Percentiles rank a stretch among this genome's conserved stretches.
phyloP scores from a whole-genome alignment of 441 rosid genomes.

The Dalechampia spathulata region DNA sequence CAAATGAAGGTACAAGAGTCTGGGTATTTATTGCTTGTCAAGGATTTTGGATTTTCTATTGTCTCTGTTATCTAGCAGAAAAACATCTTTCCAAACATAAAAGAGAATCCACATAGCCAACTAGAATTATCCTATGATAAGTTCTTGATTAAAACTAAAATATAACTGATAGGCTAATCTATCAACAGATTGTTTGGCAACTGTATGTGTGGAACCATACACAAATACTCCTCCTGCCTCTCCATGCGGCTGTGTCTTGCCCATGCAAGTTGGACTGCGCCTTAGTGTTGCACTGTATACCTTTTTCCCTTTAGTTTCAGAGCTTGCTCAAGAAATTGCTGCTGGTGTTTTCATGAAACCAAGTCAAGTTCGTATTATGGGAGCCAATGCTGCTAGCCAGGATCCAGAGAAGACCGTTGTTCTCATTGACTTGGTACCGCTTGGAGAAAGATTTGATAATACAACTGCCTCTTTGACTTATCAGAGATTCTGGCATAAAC shows the following conservation, averaged over 20 bases:
- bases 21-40: slow-evolving; percentile 2
- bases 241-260: slow-evolving; percentile 93
- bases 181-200: slow-evolving; percentile 67
- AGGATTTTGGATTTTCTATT: background rate
- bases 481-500: slow-evolving; percentile 82
- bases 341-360: slow-evolving; percentile 88
- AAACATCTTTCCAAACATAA: too few species aligned
- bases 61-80: background rate
- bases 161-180: slow-evolving; percentile 18
- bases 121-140: too few species aligned
- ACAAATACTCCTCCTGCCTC: slow-evolving; percentile 94
- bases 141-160: too few species aligned
- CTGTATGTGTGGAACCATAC: slow-evolving; percentile 66
- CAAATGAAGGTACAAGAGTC: slow-evolving; percentile 57
- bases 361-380: slow-evolving; percentile 93
- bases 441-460: slow-evolving; percentile 66
- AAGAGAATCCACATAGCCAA: too few species aligned
- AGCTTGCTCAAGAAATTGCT: slow-evolving; percentile 73
- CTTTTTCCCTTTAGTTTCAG: slow-evolving; percentile 92
- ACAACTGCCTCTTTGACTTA: slow-evolving; percentile 67
- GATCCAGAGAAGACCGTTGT: slow-evolving; percentile 78
- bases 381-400: slow-evolving; percentile 82
- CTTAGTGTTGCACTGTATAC: slow-evolving; percentile 75
- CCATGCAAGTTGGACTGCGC: slow-evolving; percentile 83
- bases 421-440: slow-evolving; percentile 78